These are phyloP conservation scores for Triticum dicoccoides DNA, from an alignment of 176 grass and related monocot species.

Conservation along the genomic window DNA sequence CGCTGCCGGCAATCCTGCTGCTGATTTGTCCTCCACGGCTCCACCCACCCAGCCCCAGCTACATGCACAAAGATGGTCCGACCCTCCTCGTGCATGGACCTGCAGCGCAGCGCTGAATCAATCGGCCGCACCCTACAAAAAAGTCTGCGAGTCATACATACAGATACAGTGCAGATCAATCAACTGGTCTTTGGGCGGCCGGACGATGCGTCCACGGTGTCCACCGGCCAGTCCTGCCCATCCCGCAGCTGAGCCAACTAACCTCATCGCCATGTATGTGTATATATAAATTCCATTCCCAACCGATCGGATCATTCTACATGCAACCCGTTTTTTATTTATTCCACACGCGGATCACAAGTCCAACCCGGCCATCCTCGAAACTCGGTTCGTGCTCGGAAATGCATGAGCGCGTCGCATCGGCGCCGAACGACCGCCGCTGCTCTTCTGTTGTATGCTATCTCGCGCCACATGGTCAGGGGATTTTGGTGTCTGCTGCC, in stretches of 20 bases:
- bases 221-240: background rate
- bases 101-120: background rate
- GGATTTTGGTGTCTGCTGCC: background rate
- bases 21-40: slow-evolving; percentile 14
- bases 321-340: background rate
- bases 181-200: background rate
- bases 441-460: background rate
- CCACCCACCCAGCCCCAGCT: background rate
- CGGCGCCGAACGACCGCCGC: background rate
- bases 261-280: background rate
- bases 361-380: background rate
- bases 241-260: background rate
- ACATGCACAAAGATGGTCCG: background rate
- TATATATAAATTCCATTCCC: background rate
- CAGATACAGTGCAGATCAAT: background rate
- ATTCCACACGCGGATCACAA: background rate
- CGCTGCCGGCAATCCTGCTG: background rate
- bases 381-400: background rate
- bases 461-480: background rate
- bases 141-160: background rate
- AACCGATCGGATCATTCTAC: background rate
- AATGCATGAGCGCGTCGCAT: background rate
- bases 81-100: background rate
- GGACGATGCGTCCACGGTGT: background rate
- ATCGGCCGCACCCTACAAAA: background rate